Percentiles rank a stretch among this genome's conserved stretches.
Conservation (phyloP, 257 asterid genomes). For the Capsicum baccatum region DNA sequence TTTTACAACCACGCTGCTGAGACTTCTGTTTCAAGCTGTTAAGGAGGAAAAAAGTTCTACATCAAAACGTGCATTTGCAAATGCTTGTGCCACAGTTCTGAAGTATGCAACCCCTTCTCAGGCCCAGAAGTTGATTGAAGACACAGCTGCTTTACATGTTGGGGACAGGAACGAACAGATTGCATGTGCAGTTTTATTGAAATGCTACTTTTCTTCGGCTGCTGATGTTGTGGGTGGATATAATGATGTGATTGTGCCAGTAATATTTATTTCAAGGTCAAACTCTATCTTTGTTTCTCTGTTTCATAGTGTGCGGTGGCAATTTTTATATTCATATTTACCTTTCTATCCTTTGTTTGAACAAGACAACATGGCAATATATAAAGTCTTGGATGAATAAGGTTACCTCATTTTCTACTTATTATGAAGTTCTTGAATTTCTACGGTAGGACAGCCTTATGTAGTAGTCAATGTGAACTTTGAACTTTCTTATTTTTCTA, state of each 20-base stretch:
- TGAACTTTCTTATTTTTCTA: not conserved
- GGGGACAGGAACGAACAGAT: constrained; percentile 90
- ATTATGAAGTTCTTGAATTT: not conserved
- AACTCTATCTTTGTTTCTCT: constrained; percentile 29
- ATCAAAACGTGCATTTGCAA: constrained; percentile 89
- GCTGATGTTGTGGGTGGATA: constrained; percentile 81
- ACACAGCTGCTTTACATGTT: constrained; percentile 78
- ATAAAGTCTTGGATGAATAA: not conserved
- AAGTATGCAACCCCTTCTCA: constrained; percentile 78
- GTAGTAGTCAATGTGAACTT: constrained; percentile 8
- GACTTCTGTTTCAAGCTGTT: constrained; percentile 83
- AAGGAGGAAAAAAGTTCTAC: constrained; percentile 88
- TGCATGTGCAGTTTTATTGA: constrained; percentile 85
- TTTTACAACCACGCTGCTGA: constrained; percentile 77
- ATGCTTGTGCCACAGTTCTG: constrained; percentile 90
- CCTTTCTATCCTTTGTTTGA: constrained; percentile 22
- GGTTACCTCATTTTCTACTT: not conserved
- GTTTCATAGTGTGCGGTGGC: constrained; percentile 17
- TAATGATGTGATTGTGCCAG: constrained; percentile 77
- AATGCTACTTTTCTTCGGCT: constrained; percentile 88
- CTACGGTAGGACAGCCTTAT: constrained; percentile 16
- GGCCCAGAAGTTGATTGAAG: constrained; percentile 89
- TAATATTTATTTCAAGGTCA: constrained; percentile 90
- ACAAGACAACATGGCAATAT: not conserved
- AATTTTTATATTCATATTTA: constrained; percentile 23